Conservation (phyloP, 805 yeast species). For the Pichia pseudocactophila region DNA sequence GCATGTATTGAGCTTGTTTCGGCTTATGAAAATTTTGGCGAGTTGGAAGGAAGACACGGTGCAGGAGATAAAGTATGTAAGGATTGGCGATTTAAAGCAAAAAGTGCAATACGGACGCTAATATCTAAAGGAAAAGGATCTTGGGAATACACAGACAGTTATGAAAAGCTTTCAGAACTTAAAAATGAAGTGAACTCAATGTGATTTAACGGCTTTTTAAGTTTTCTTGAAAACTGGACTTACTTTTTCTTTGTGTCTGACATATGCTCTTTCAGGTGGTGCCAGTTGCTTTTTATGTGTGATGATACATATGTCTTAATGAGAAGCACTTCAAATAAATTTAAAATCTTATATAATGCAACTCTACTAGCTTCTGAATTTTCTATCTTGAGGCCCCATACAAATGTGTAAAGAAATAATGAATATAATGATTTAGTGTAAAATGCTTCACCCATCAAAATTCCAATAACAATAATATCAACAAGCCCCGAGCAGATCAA, state of each 20-base stretch:
- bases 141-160: slow-evolving; percentile 78
- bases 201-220: background rate
- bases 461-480: slow-evolving; percentile 28
- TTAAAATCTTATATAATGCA: slow-evolving; percentile 21
- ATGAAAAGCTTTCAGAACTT: slow-evolving; percentile 52
- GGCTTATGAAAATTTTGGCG: slow-evolving; percentile 85
- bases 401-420: slow-evolving; percentile 26
- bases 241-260: no score
- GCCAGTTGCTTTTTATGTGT: background rate
- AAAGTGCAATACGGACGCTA: slow-evolving; percentile 60
- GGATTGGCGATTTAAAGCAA: slow-evolving; percentile 85
- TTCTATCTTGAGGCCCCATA: slow-evolving; percentile 33
- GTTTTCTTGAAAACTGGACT: no score
- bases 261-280: no score
- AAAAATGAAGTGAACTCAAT: slow-evolving; percentile 33
- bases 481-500: slow-evolving; percentile 31
- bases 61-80: slow-evolving; percentile 82
- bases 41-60: slow-evolving; percentile 64
- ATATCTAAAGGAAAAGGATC: slow-evolving; percentile 68
- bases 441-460: slow-evolving; percentile 25
- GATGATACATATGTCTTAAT: background rate
- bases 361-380: slow-evolving; percentile 28
- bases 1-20: slow-evolving; percentile 71
- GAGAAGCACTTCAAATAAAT: slow-evolving; percentile 15
- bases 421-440: slow-evolving; percentile 22